A percentile compares a stretch with the other conserved stretches of the same genome.
Conservation (phyloP, 1,284 basidiomycete genomes). For the Rhodotorula sp. region DNA sequence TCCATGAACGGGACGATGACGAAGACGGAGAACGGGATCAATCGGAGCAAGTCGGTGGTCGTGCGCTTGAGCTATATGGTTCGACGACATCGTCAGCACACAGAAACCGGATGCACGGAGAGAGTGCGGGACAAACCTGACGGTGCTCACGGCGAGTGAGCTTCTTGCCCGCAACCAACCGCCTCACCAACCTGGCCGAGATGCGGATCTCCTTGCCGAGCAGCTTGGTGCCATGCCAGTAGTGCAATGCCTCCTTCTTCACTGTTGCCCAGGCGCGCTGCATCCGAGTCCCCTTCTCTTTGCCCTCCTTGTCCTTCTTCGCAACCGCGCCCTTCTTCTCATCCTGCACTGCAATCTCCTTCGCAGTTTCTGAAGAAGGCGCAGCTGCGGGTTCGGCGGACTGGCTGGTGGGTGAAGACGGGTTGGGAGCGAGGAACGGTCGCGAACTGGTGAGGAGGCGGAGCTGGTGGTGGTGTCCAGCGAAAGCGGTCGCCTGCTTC, state of each 20-base stretch:
- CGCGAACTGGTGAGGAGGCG: constrained; percentile 26
- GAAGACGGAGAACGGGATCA: constrained; percentile 94
- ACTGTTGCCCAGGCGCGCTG: constrained; percentile 73
- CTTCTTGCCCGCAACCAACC: constrained; percentile 85
- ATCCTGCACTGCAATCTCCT: constrained; percentile 18
- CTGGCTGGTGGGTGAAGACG: constrained; percentile 5
- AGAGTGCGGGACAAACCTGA: constrained; percentile 61
- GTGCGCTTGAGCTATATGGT: constrained; percentile 75
- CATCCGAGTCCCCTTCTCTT: constrained; percentile 31
- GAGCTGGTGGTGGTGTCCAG: constrained; percentile 14
- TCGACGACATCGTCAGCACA: not conserved
- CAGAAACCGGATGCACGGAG: not conserved
- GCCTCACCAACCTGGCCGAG: constrained; percentile 81
- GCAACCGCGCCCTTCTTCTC: constrained; percentile 33
- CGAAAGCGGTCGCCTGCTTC: not conserved
- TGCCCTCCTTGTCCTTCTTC: constrained; percentile 17
- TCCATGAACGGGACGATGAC: constrained; percentile 98
- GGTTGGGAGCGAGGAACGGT: constrained; percentile 21
- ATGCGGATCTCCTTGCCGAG: constrained; percentile 93
- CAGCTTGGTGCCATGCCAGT: constrained; percentile 95
- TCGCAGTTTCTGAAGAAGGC: not conserved
- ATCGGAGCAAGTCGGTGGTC: constrained; percentile 84
- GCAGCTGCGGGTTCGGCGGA: not conserved
- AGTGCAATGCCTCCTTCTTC: constrained; percentile 94
- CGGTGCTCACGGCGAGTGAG: constrained; percentile 89